These are phyloP conservation scores for Paecilomyces sp. DNA, from an alignment of 2,329 filamentous ascomycete genomes.

Conservation along the genomic window DNA sequence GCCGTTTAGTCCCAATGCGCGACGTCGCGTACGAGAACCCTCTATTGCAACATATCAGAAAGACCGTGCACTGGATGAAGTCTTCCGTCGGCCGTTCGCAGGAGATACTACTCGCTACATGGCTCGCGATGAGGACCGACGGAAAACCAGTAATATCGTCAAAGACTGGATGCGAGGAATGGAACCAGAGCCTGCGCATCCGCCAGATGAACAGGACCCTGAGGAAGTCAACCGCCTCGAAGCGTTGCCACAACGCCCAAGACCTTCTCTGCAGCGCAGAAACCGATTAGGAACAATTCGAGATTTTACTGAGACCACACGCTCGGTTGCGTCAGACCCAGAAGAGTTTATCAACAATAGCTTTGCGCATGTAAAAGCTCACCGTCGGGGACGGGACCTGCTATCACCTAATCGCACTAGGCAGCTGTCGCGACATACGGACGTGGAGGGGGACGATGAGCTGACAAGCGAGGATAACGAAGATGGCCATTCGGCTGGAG, in stretches of 20 bases:
- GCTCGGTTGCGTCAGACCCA: constrained; percentile 52
- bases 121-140: constrained; percentile 52
- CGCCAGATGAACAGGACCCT: constrained; percentile 55
- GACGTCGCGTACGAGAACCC: constrained; percentile 64
- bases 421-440: constrained; percentile 56
- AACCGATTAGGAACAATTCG: constrained; percentile 22
- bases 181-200: constrained; percentile 47
- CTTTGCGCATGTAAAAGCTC: constrained; percentile 26
- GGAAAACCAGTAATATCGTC: constrained; percentile 72
- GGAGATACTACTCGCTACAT: constrained; percentile 56
- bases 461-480: constrained; percentile 74
- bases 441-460: constrained; percentile 86
- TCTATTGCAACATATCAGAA: constrained; percentile 86
- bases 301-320: constrained; percentile 44
- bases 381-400: constrained; percentile 22
- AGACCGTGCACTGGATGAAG: constrained; percentile 81
- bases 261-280: constrained; percentile 39
- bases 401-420: constrained; percentile 27
- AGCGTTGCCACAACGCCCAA: constrained; percentile 42
- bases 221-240: constrained; percentile 54
- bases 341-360: constrained; percentile 37
- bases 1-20: constrained; percentile 64
- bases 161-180: constrained; percentile 80
- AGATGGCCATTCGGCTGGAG: constrained; percentile 33
- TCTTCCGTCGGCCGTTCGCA: constrained; percentile 66